phyloP scores from a whole-genome alignment of 2,329 filamentous ascomycete genomes.

The Alternaria consortialis region DNA sequence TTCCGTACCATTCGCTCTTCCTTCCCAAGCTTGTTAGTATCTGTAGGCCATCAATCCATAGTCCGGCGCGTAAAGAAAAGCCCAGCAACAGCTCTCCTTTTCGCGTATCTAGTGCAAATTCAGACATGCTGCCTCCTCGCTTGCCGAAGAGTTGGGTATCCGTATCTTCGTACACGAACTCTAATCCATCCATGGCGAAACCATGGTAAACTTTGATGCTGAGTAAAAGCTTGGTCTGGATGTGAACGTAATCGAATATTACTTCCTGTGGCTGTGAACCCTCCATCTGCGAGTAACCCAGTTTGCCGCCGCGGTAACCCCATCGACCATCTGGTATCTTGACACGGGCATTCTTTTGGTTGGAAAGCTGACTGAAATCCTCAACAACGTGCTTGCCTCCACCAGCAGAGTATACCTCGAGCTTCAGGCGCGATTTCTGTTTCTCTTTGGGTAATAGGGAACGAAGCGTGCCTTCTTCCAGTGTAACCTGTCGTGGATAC shows the following conservation, averaged over 20 bases:
- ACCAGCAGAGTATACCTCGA: slow-evolving; percentile 79
- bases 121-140: slow-evolving; percentile 72
- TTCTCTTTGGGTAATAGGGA: slow-evolving; percentile 75
- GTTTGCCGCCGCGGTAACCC: slow-evolving; percentile 77
- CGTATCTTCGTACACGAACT: slow-evolving; percentile 91
- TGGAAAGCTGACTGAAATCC: slow-evolving; percentile 74
- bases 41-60: slow-evolving; percentile 88
- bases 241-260: slow-evolving; percentile 72
- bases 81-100: slow-evolving; percentile 87
- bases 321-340: slow-evolving; percentile 78
- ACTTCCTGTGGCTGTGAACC: slow-evolving; percentile 75
- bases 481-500: slow-evolving; percentile 74
- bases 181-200: slow-evolving; percentile 80
- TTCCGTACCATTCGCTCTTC: slow-evolving; percentile 85
- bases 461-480: slow-evolving; percentile 80
- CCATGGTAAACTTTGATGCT: slow-evolving; percentile 81
- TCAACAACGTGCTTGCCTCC: slow-evolving; percentile 77
- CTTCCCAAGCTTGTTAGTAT: slow-evolving; percentile 89
- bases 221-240: slow-evolving; percentile 75
- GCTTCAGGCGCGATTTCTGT: slow-evolving; percentile 72
- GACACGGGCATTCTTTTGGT: slow-evolving; percentile 72
- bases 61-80: slow-evolving; percentile 81
- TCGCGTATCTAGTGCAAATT: slow-evolving; percentile 83
- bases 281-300: slow-evolving; percentile 77
- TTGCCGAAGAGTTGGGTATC: slow-evolving; percentile 88